Base-by-base conservation (phyloP, 2,329 filamentous ascomycete genomes). In the Xylariaceae sp. region DNA sequence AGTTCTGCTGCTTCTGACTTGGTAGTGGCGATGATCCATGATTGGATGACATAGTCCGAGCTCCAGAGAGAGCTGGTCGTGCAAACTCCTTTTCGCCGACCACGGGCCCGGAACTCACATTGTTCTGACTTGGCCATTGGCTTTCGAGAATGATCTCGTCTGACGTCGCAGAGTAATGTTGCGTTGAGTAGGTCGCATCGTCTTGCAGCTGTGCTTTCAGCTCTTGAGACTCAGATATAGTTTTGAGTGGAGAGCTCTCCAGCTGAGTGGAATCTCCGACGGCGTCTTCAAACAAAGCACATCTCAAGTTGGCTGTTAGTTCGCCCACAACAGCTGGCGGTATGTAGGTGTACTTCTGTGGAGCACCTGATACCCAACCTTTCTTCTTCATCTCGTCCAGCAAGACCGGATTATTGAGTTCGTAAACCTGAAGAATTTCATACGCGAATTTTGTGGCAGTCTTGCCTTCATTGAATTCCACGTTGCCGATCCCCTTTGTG, bases 391-490 rank as follows among this genome's bases (percentile, higher is more conserved):
- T 80, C 50, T 76, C 71, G 0, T 72, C 69, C 1, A 81, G 69
- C 0, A 75, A 69, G 1, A 83, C 72, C 0, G 83, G 79, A 64
- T 86, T 78, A 62, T 85, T 84, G 30, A 87, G 74, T 66, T 83
- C 75, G 62, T 85, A 87, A 0, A 87, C 73, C 61, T 85, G 74
- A 27, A 74, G 60, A 44, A 83, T 71, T 61, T 79, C 76, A 62
- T 83, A 80, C 3, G 78, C 80, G 57, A 71, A 80, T 29, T 72
- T 73, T 12, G 67, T 54, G 30, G 50, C n/a, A n/a, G 58, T 67
- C 40, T 61, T 67, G 5, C 71, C 71, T 7, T 67, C 62, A 55
- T 80, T 80, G 65, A 80, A 84, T 8, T 79, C 76, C 2, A 62
- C 68, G 55, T 82, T 83, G 12, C 79, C 80, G 2, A 77, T 56